These are phyloP conservation scores for Rhizopus delemar DNA, from an alignment of 371 early-diverging fungal genomes.

Conservation along the genomic window DNA sequence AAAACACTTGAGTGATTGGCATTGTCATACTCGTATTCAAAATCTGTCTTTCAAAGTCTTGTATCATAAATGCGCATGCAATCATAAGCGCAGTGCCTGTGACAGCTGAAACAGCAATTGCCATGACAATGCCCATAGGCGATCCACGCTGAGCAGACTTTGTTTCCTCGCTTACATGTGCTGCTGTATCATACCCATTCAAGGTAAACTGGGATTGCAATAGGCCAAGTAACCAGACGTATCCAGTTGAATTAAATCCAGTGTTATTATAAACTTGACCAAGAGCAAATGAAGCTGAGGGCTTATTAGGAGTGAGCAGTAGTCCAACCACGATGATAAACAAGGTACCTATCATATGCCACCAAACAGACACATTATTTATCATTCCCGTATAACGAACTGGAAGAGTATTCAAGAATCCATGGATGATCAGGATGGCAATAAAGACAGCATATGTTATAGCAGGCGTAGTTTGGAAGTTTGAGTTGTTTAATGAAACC, in stretches of 20 bases:
- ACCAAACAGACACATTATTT: slow-evolving; percentile 47
- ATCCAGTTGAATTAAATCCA: slow-evolving; percentile 30
- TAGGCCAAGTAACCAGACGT: slow-evolving; percentile 40
- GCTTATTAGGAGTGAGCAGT: slow-evolving; percentile 40
- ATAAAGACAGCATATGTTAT: slow-evolving; percentile 45
- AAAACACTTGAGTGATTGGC: slow-evolving; percentile 50
- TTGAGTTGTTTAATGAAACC: slow-evolving; percentile 47
- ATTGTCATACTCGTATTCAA: slow-evolving; percentile 43
- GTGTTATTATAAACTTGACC: slow-evolving; percentile 35
- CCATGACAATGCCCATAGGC: slow-evolving; percentile 55
- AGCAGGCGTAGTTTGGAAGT: slow-evolving; percentile 31
- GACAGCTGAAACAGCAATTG: slow-evolving; percentile 46
- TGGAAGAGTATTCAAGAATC: slow-evolving; percentile 47
- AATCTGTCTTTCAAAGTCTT: slow-evolving; percentile 53
- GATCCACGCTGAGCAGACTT: slow-evolving; percentile 54
- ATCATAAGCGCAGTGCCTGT: slow-evolving; percentile 61
- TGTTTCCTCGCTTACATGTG: slow-evolving; percentile 73
- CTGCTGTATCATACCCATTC: slow-evolving; percentile 68
- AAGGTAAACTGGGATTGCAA: slow-evolving; percentile 50
- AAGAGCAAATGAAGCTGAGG: slow-evolving; percentile 50
- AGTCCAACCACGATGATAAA: slow-evolving; percentile 39
- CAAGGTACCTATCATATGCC: slow-evolving; percentile 43
- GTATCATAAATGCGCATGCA: slow-evolving; percentile 58
- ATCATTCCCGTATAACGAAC: slow-evolving; percentile 45
- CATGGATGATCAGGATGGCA: slow-evolving; percentile 45